Conservation (phyloP, 305 asterid genomes). For the Solanum hybrid region DNA sequence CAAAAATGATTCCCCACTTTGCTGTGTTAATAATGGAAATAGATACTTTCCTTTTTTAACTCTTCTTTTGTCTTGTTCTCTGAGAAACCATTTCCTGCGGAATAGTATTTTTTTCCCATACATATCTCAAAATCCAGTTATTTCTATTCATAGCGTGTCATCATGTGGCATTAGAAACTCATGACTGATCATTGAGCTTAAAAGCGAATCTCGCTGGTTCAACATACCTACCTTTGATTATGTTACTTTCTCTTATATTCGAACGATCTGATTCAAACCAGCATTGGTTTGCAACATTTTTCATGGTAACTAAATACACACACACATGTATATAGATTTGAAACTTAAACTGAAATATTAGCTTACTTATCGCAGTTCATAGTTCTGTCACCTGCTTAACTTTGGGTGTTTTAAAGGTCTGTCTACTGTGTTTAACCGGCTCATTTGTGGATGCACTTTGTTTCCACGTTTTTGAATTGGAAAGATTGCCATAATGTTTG, state of each 20-base stretch:
- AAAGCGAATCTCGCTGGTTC: not conserved
- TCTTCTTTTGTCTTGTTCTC: not conserved
- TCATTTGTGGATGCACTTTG: not conserved
- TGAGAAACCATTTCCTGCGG: not conserved
- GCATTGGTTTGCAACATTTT: not conserved
- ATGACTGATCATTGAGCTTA: not conserved
- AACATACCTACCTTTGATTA: not conserved
- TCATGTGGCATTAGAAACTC: not conserved
- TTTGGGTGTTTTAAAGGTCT: not conserved
- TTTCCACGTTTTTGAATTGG: not conserved
- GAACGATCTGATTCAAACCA: not conserved
- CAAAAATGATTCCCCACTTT: not conserved
- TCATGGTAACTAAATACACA: not conserved
- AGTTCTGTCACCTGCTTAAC: not conserved
- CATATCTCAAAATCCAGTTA: not conserved
- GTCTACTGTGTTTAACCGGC: not conserved
- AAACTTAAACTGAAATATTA: not conserved
- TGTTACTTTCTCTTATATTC: not conserved
- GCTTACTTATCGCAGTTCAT: not conserved
- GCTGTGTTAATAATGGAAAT: not conserved
- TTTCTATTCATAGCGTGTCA: not conserved
- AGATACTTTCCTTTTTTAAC: not conserved
- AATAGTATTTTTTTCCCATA: not conserved
- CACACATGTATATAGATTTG: not conserved
- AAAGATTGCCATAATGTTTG: not conserved